Evolutionary conservation across 1,284 basidiomycete species (phyloP), one percentile per base, ranked within the genome.

Genomic region (Golubevia pallescens): DNA sequence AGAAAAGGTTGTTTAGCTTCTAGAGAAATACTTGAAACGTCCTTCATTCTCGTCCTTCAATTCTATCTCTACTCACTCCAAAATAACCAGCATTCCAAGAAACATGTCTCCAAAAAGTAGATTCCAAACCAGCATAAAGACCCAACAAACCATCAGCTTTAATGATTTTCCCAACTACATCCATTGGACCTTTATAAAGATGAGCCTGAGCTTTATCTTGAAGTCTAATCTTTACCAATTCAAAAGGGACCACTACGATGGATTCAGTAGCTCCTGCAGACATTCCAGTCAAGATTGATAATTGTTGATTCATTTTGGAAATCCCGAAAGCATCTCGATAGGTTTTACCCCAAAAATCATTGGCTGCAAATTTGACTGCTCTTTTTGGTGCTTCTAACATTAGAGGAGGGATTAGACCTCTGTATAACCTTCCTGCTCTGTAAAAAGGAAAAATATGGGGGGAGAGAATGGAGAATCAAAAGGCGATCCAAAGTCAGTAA

Each of bases 361-460:
- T 94, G 3, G 93, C 89, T 7, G 92, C 92, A 67, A 87, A 99
- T 89, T 99, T 99, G 68, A 95, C 92, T 19, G 96, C 96, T 87
- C 96, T 91, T 88, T 99, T 99, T 3, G 96, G 97, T 21, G 97
- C 97, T 87, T 99, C 96, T 63, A 99, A 88, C 84, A 98, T 90
- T 24, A 99, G 87, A 20, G 97, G 97, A 5, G 97, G 94, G 20
- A 95, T 91, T 66, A 99, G 90, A 72, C 96, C 96, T 87, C 95
- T 90, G 88, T 99, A 99, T 68, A 99, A 87, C 59, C 93, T 89
- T 57, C 93, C 91, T 62, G 90, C 87, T 61, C 94, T 96, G 6
- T 23, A 23, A 51, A 16, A 56, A 58, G 21, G 19, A 53, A 62
- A n/a, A n/a, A n/a, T n/a, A n/a, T n/a, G n/a, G n/a, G n/a, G 63